Conservation (phyloP, 2,329 filamentous ascomycete species). For the Truncatella angustata region DNA sequence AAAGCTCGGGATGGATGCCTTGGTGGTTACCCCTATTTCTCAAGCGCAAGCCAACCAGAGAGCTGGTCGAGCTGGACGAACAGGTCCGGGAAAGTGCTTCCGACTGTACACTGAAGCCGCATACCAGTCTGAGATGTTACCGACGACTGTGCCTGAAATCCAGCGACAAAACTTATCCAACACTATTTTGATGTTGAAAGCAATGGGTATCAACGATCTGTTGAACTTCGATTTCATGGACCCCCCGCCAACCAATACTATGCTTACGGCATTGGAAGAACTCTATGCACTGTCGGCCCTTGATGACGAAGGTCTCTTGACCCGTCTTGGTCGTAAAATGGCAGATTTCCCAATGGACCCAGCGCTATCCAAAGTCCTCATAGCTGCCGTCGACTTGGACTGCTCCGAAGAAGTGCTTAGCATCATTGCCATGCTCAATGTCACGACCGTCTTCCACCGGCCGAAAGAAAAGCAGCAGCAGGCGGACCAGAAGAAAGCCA, state of each 20-base stretch:
- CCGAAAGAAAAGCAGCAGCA: slow-evolving; percentile 97
- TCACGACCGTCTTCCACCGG: slow-evolving; percentile 85
- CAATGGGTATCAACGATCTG: slow-evolving; percentile 98
- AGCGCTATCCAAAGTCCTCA: slow-evolving; percentile 83
- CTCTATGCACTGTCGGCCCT: slow-evolving; percentile 88
- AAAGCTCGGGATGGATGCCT: slow-evolving; percentile 95
- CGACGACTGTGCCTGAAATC: slow-evolving; percentile 94
- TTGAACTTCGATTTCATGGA: slow-evolving; percentile 99
- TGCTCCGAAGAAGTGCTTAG: slow-evolving; percentile 94
- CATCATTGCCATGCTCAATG: slow-evolving; percentile 92
- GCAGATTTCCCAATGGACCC: slow-evolving; percentile 99
- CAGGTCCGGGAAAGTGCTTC: slow-evolving; percentile 94
- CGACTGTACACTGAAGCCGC: slow-evolving; percentile 92
- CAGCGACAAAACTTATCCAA: slow-evolving; percentile 89
- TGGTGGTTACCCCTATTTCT: slow-evolving; percentile 93
- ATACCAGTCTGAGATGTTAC: slow-evolving; percentile 95
- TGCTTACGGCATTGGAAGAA: slow-evolving; percentile 94
- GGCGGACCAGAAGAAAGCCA: slow-evolving; percentile 95
- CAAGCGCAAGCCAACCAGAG: slow-evolving; percentile 96
- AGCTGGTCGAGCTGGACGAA: slow-evolving; percentile 88
- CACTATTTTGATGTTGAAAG: slow-evolving; percentile 96
- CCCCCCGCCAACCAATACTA: slow-evolving; percentile 93
- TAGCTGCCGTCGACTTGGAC: slow-evolving; percentile 79
- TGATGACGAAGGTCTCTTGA: slow-evolving; percentile 92
- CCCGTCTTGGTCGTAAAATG: slow-evolving; percentile 91